phyloP scores from a whole-genome alignment of 257 asterid genomes.

The Solanum infundibuliforme region DNA sequence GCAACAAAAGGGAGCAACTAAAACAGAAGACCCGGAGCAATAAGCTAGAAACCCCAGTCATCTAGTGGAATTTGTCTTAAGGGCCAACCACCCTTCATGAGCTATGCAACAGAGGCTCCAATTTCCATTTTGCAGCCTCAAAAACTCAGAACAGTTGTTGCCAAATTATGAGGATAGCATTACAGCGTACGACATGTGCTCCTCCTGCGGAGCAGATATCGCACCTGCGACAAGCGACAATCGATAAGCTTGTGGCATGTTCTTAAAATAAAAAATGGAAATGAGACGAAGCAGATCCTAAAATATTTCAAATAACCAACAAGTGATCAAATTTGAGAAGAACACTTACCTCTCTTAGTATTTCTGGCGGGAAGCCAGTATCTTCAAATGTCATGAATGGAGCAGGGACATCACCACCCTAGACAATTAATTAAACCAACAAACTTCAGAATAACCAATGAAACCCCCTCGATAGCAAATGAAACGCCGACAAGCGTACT shows the following conservation, averaged over 20 bases:
- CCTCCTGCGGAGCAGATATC: constrained; percentile 99
- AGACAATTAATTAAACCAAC: constrained; percentile 9
- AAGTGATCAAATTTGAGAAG: constrained; percentile 1
- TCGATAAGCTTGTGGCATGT: constrained; percentile 53
- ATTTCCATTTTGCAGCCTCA: constrained; percentile 95
- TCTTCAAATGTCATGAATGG: constrained; percentile 93
- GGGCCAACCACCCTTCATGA: constrained; percentile 74
- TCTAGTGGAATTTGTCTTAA: constrained; percentile 65
- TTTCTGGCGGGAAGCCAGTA: constrained; percentile 86
- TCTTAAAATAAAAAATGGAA: constrained; percentile 11
- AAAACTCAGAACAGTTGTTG: constrained; percentile 77
- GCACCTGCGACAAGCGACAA: constrained; percentile 99
- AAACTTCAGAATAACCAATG: constrained; percentile 3
- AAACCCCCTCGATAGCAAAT: background rate
- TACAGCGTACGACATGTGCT: constrained; percentile 99
- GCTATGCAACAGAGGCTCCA: constrained; percentile 83
- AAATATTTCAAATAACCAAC: constrained; percentile 2
- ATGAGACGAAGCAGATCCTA: constrained; percentile 5
- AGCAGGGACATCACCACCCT: constrained; percentile 92
- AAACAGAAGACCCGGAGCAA: constrained; percentile 77
- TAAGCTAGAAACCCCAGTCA: constrained; percentile 80
- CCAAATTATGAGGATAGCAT: constrained; percentile 77
- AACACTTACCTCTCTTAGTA: constrained; percentile 76
- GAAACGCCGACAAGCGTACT: background rate
- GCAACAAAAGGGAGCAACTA: constrained; percentile 82